phyloP scores from a whole-genome alignment of 2,329 filamentous ascomycete species.

The Diatrype stigma region DNA sequence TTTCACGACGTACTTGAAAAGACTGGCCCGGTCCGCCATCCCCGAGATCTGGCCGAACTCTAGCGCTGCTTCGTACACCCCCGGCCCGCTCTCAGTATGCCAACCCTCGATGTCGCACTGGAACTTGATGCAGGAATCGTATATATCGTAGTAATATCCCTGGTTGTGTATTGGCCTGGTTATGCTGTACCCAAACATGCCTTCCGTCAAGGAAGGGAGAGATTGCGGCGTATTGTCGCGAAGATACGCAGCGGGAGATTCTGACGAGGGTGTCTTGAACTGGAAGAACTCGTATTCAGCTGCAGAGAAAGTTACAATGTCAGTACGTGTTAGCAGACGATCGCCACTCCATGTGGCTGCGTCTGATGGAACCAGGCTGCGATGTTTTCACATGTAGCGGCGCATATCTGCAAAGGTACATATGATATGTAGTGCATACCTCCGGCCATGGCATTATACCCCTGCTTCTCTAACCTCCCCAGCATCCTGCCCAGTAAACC shows the following conservation, averaged over 20 bases:
- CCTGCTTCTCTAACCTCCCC: constrained; percentile 56
- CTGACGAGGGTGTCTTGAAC: constrained; percentile 33
- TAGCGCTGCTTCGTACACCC: constrained; percentile 91
- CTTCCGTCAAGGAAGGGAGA: constrained; percentile 68
- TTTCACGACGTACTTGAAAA: constrained; percentile 96
- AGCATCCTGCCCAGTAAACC: constrained; percentile 59
- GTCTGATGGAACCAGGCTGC: too few relatives aligned
- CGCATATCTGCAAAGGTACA: background rate
- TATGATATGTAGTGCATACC: constrained; percentile 42
- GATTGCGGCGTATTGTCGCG: constrained; percentile 59
- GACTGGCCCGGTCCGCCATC: constrained; percentile 86
- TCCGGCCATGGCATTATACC: constrained; percentile 71
- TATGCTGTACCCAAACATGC: constrained; percentile 80
- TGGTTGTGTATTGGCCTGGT: constrained; percentile 73
- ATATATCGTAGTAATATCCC: constrained; percentile 80
- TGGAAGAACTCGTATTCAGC: constrained; percentile 72
- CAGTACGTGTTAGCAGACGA: constrained; percentile 2
- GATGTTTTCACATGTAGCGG: too few relatives aligned
- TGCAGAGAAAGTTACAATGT: constrained; percentile 28
- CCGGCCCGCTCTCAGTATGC: constrained; percentile 79
- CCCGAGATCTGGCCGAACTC: constrained; percentile 82
- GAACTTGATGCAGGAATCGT: constrained; percentile 65
- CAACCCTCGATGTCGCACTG: constrained; percentile 72
- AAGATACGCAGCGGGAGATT: constrained; percentile 62
- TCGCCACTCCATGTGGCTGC: too few relatives aligned